A percentile compares a stretch with the other conserved stretches of the same genome.
These are phyloP conservation scores for Leccinum subrobustum DNA, from an alignment of 1,284 basidiomycete species.

Conservation along the genomic window DNA sequence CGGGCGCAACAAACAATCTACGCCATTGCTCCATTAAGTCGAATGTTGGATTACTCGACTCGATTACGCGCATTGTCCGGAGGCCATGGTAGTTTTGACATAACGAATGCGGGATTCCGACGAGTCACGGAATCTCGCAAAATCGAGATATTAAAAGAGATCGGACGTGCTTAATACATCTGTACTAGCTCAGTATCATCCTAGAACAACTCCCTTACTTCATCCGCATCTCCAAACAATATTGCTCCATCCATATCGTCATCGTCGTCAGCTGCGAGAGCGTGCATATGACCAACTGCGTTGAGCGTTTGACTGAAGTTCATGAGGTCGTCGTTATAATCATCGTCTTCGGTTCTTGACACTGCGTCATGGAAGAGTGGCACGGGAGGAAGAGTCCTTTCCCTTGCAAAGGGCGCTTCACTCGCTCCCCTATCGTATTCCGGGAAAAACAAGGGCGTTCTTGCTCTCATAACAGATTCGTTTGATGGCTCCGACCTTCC, in stretches of 20 bases:
- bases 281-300: constrained; percentile 50
- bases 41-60: constrained; percentile 78
- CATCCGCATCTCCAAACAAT: constrained; percentile 79
- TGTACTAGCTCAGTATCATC: constrained; percentile 7
- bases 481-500: constrained; percentile 36
- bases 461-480: constrained; percentile 29
- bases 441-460: constrained; percentile 68
- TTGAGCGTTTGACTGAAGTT: constrained; percentile 72
- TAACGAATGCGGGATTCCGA: constrained; percentile 74
- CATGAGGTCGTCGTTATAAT: constrained; percentile 50
- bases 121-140: constrained; percentile 58
- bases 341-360: constrained; percentile 38
- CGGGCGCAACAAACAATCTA: constrained; percentile 58
- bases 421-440: constrained; percentile 48
- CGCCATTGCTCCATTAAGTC: constrained; percentile 73
- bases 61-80: constrained; percentile 79
- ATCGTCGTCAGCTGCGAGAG: constrained; percentile 63
- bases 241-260: constrained; percentile 72
- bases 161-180: constrained; percentile 58
- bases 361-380: constrained; percentile 44
- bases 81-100: constrained; percentile 80
- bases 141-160: constrained; percentile 70
- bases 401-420: constrained; percentile 35
- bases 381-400: constrained; percentile 37
- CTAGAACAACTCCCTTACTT: constrained; percentile 55